Evolutionary conservation across 148 eudicot species (phyloP), one percentile per base, ranked within the genome.

Genomic region (Drosera capensis): DNA sequence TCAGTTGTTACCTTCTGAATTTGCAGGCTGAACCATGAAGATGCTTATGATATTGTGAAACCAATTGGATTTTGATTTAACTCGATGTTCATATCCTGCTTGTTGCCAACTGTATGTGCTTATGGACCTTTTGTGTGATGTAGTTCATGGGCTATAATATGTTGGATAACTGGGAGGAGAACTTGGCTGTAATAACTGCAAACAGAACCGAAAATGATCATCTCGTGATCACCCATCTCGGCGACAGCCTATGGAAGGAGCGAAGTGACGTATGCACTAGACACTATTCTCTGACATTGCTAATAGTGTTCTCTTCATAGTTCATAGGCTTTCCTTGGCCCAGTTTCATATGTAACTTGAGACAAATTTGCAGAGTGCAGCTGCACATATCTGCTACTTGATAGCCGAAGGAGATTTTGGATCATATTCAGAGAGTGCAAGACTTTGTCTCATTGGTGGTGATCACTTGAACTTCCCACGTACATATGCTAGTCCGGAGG

Each of bases 341-440:
- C n/a, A n/a, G n/a, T n/a, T n/a, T n/a, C n/a, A n/a, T n/a, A n/a
- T n/a, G n/a, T n/a, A n/a, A n/a, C n/a, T n/a, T n/a, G n/a, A n/a
- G n/a, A n/a, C n/a, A n/a, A n/a, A n/a, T n/a, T n/a, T 52, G 47
- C 71, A 86, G 96, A 68, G 76, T 37, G 63, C 64, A 43, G 84
- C 94, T 16, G 96, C 88, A 25, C 96, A 86, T 56, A 76, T 82
- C 22, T 86, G 96, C 70, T 86, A 86, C 62, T 65, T 86, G 63
- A 70, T 86, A 67, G 94, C 96, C 14, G 96, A 86, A 61, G 77
- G 79, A 23, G 72, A 63, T 52, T 67, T 86, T 52, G 94, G 82
- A 63, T 52, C 77, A 36, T 82, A 75, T 64, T 82, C 96, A 19
- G 88, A 82, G 42, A 76, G 65, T 59, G 79, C 96, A 43, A 74